Percentiles rank a stretch among this genome's conserved stretches.
phyloP scores from a whole-genome alignment of 176 grass and related monocot species.

The Oryza coarctata region DNA sequence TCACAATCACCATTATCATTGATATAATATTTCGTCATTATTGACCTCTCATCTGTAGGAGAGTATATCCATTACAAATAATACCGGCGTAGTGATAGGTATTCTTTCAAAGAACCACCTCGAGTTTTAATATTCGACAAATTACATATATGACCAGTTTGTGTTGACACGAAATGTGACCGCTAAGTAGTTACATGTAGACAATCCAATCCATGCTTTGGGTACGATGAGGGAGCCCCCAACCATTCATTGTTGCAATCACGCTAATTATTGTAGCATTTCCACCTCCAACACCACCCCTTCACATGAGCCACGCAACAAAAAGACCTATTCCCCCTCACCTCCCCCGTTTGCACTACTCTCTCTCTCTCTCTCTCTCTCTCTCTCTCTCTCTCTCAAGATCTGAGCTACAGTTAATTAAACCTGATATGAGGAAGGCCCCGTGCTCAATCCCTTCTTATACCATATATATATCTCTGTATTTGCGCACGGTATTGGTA shows the following conservation, averaged over 20 bases:
- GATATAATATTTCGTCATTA: too few species aligned
- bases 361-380: slow-evolving; percentile 7
- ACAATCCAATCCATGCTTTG: slow-evolving; percentile 11
- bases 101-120: neutral
- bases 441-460: neutral
- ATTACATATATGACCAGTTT: neutral
- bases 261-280: slow-evolving; percentile 9
- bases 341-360: slow-evolving; percentile 11
- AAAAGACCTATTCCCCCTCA: neutral
- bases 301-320: slow-evolving; percentile 25
- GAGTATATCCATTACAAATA: too few species aligned
- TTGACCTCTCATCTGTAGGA: too few species aligned
- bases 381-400: neutral
- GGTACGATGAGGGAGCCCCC: neutral
- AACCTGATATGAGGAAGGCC: slow-evolving; percentile 9
- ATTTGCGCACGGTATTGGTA: slow-evolving; percentile 3
- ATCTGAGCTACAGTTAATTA: neutral
- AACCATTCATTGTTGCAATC: slow-evolving; percentile 18
- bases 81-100: too few species aligned
- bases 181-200: neutral
- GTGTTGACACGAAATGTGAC: neutral
- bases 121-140: neutral
- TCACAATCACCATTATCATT: too few species aligned
- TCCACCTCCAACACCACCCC: neutral
- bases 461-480: neutral